Percentiles rank a stretch among this genome's conserved stretches.
phyloP scores from a whole-genome alignment of 306 rosid species.

The Vigna mungo region DNA sequence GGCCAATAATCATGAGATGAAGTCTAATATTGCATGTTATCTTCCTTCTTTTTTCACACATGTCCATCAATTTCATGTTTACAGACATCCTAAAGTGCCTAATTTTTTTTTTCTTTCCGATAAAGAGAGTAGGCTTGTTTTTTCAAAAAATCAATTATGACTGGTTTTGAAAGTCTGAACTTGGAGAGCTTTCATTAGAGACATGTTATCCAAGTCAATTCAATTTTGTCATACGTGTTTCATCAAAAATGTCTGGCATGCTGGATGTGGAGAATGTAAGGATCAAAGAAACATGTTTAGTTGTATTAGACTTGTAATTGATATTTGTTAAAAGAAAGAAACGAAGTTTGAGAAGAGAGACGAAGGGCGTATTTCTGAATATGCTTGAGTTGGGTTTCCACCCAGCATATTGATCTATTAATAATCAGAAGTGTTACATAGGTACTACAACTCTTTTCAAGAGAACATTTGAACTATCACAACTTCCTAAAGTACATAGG shows the following conservation, averaged over 20 bases:
- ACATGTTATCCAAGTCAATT: slow-evolving; percentile 13
- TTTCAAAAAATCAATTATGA: slow-evolving; percentile 1
- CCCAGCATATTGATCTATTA: neutral
- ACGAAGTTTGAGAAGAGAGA: no score
- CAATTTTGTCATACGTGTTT: neutral
- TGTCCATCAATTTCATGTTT: slow-evolving; percentile 7
- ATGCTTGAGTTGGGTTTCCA: neutral
- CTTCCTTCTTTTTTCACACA: slow-evolving; percentile 2
- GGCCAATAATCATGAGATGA: neutral
- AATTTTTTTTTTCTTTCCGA: slow-evolving; percentile 26
- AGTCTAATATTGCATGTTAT: slow-evolving; percentile 7
- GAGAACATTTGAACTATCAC: neutral
- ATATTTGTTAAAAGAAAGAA: neutral
- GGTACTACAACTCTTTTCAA: neutral
- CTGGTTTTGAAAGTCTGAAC: neutral
- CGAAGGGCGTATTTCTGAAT: no score
- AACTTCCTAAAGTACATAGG: neutral
- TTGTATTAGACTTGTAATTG: neutral
- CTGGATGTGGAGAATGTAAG: slow-evolving; percentile 35
- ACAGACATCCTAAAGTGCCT: slow-evolving; percentile 19
- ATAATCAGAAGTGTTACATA: neutral
- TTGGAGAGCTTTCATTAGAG: slow-evolving; percentile 2
- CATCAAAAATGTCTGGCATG: neutral
- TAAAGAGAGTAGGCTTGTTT: neutral
- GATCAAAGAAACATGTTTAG: slow-evolving; percentile 2